Base-by-base conservation (phyloP, 352 stramenopile genomes). In the Discostella stelligera region DNA sequence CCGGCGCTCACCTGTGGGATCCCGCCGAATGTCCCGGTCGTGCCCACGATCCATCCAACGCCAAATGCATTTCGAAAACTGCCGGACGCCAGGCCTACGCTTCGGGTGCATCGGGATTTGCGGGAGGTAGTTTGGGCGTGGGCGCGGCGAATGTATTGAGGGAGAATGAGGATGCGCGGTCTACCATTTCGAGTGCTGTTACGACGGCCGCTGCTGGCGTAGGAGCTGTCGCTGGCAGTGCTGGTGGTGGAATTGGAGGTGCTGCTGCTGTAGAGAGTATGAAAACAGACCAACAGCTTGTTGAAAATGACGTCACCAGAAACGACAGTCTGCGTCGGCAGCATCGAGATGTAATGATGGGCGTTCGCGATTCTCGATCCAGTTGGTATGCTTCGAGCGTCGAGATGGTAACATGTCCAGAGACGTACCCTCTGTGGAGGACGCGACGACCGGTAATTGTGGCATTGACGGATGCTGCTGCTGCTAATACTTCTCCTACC, bases 361-460 rank as follows among this genome's bases (percentile, higher is more conserved):
- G 46, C 49, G 37, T 77, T 39, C 56, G 66, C 20, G 67, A 80
- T 59, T 64, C 56, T 16, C 48, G 60, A 32, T 46, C 61, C 0
- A 55, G 27, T 13, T 53, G 3, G 41, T 70, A 79, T 56, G 61
- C 70, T 2, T 73, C 58, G 1, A 75, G 48, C 53, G 61, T 98
- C 80, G 94, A 95, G 70, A 92, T 98, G 52, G 93, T 97, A 30
- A 98, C 95, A 6, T 97, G 92, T 53, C 95, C 95, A 0, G 93
- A 96, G 5, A 89, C 94, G 7, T 98, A 98, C 76, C 95, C 95
- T 13, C 92, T 97, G 61, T 98, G 95, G 95, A 94, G 86, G 27
- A 98, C 95, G 0, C 80, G 90, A 37, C 95, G 96, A 79, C 95
- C 95, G 55, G 86, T 98, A 61, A 92, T 98, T 16, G 79, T 98